phyloP scores from a whole-genome alignment of 768 basidiomycete genomes.

The Coprinellus micaceus region DNA sequence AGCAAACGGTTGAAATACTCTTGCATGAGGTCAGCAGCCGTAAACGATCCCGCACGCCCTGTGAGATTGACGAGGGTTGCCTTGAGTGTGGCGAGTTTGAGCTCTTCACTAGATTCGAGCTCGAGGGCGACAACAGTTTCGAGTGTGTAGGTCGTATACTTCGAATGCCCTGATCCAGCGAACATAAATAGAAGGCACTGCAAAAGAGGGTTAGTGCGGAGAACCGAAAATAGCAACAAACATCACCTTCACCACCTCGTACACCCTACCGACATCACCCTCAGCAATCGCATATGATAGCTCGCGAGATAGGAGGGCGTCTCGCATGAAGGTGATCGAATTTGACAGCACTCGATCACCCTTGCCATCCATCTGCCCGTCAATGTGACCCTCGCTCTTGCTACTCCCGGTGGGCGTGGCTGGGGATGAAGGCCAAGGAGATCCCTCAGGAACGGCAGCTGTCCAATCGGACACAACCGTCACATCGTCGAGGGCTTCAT shows the following conservation, averaged over 20 bases:
- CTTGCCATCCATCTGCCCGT: not conserved
- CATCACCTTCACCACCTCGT: constrained; percentile 27
- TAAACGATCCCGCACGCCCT: constrained; percentile 20
- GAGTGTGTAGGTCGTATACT: constrained; percentile 30
- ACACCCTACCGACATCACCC: constrained; percentile 31
- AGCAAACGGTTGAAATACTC: constrained; percentile 31
- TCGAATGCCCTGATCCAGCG: constrained; percentile 28
- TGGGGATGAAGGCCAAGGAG: not conserved
- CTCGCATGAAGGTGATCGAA: constrained; percentile 22
- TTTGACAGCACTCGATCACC: constrained; percentile 15
- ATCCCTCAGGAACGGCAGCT: constrained; percentile 2
- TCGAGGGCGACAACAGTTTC: constrained; percentile 28
- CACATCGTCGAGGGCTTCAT: constrained; percentile 7
- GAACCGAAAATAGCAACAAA: not conserved
- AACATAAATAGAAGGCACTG: constrained; percentile 30
- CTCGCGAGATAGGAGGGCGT: constrained; percentile 24
- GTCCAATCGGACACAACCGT: constrained; percentile 1
- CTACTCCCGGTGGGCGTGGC: not conserved
- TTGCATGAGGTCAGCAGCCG: constrained; percentile 29
- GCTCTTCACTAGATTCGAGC: constrained; percentile 22
- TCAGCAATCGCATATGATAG: constrained; percentile 22
- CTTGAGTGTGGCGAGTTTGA: constrained; percentile 20
- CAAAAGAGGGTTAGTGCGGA: not conserved
- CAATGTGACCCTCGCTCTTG: not conserved
- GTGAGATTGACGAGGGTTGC: constrained; percentile 27